Percentiles rank a stretch among this genome's conserved stretches.
Evolutionary conservation across 140 eudicot genomes (phyloP).

Genomic region (Oenanthe javanica): DNA sequence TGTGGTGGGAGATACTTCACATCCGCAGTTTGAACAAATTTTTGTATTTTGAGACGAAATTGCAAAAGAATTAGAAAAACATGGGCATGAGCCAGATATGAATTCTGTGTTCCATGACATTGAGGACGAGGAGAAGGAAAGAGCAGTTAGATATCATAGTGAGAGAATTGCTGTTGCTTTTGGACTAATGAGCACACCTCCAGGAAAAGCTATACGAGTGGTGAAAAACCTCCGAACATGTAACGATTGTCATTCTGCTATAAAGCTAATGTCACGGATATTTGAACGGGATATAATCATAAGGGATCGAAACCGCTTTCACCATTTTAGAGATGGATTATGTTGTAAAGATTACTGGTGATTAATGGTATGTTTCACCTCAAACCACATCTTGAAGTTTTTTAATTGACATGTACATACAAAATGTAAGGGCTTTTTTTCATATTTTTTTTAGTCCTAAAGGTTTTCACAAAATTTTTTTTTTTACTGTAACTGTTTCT

Average conservation of each 20-base stretch:
- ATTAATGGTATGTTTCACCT: slow-evolving; percentile 15
- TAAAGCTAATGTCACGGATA: slow-evolving; percentile 36
- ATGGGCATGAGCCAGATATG: slow-evolving; percentile 48
- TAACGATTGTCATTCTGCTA: slow-evolving; percentile 41
- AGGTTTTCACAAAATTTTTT: not conserved
- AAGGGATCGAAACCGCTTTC: slow-evolving; percentile 53
- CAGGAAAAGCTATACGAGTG: slow-evolving; percentile 39
- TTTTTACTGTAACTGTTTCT: not conserved
- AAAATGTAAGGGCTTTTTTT: not conserved
- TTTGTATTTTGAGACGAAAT: slow-evolving; percentile 39
- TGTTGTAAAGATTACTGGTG: slow-evolving; percentile 63
- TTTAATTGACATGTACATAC: not conserved
- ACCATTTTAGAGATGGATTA: slow-evolving; percentile 47
- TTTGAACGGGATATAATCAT: slow-evolving; percentile 40
- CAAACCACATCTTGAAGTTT: not conserved
- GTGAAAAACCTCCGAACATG: slow-evolving; percentile 48
- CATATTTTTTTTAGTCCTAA: not conserved
- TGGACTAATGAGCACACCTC: slow-evolving; percentile 37
- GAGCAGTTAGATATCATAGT: slow-evolving; percentile 39
- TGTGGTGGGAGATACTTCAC: slow-evolving; percentile 53
- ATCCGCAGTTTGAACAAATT: slow-evolving; percentile 34
- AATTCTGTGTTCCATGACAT: slow-evolving; percentile 49
- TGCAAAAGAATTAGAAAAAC: slow-evolving; percentile 25
- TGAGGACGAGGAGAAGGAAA: slow-evolving; percentile 57
- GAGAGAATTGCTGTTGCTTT: slow-evolving; percentile 60